Conservation (phyloP, 768 basidiomycete genomes). For the Candolleomyces eurysporus region DNA sequence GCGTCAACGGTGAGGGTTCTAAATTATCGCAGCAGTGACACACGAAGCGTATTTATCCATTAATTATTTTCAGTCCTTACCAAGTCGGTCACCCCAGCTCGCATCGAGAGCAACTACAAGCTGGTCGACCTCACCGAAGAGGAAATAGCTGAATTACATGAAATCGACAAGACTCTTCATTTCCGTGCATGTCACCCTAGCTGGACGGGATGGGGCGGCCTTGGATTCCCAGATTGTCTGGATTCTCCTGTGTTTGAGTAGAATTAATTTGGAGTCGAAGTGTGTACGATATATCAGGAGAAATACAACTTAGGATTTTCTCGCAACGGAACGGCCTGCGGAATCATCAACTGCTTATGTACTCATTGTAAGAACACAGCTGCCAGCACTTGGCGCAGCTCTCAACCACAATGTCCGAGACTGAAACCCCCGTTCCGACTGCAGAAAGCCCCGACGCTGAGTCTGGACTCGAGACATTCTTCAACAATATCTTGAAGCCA, state of each 20-base stretch:
- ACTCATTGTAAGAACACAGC: too few species aligned
- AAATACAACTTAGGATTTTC: too few species aligned
- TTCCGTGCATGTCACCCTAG: conserved; percentile 65
- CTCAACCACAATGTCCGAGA: too few species aligned
- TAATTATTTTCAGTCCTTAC: conserved; percentile 47
- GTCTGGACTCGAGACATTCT: conserved; percentile 29
- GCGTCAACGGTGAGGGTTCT: conserved; percentile 44
- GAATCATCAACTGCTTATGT: too few species aligned
- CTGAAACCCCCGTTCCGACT: neutral
- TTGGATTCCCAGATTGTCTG: conserved; percentile 59
- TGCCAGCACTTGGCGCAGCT: too few species aligned
- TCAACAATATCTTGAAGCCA: conserved; percentile 62
- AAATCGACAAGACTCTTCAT: conserved; percentile 58
- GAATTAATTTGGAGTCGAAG: too few species aligned
- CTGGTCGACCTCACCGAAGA: conserved; percentile 60
- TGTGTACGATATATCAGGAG: too few species aligned
- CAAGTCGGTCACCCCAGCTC: conserved; percentile 71
- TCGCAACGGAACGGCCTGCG: too few species aligned
- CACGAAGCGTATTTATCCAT: neutral
- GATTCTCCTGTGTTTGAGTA: neutral
- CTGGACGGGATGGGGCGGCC: conserved; percentile 62
- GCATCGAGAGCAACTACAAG: conserved; percentile 60
- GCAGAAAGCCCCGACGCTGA: neutral
- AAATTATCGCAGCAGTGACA: neutral
- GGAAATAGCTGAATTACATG: conserved; percentile 56